Evolutionary conservation across 2,329 filamentous ascomycete genomes (phyloP).

Genomic region (Diaporthe australafricana): DNA sequence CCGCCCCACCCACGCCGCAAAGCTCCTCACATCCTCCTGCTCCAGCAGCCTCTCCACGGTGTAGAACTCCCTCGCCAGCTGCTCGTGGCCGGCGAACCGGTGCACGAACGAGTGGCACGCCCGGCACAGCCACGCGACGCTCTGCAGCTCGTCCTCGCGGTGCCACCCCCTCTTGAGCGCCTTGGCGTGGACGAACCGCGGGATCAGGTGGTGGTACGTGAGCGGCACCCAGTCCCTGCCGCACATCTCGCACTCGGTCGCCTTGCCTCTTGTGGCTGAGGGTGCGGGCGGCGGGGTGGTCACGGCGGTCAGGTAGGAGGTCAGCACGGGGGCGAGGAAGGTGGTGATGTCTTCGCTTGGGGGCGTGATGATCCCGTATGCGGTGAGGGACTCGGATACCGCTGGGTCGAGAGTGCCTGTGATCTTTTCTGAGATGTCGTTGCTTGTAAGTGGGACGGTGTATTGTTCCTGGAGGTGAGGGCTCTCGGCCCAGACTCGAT

Average conservation of each 20-base stretch:
- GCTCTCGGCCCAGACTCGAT: slow-evolving; percentile 65
- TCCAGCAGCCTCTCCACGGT: slow-evolving; percentile 78
- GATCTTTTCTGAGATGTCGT: slow-evolving; percentile 59
- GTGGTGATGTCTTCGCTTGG: slow-evolving; percentile 56
- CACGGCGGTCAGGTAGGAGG: slow-evolving; percentile 68
- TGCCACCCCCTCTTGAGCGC: slow-evolving; percentile 85
- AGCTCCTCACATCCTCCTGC: slow-evolving; percentile 78
- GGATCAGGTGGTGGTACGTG: slow-evolving; percentile 89
- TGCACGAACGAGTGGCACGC: slow-evolving; percentile 89
- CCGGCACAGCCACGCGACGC: slow-evolving; percentile 87
- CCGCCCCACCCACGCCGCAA: slow-evolving; percentile 78
- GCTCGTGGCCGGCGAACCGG: slow-evolving; percentile 79
- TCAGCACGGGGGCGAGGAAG: slow-evolving; percentile 74
- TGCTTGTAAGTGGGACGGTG: slow-evolving; percentile 64
- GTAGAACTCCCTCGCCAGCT: slow-evolving; percentile 78
- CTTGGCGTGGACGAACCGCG: slow-evolving; percentile 80
- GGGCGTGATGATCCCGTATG: slow-evolving; percentile 71
- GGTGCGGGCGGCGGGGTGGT: slow-evolving; percentile 74
- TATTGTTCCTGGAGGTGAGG: slow-evolving; percentile 65
- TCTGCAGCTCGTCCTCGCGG: slow-evolving; percentile 77
- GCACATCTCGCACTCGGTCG: slow-evolving; percentile 79
- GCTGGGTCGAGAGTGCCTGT: slow-evolving; percentile 67
- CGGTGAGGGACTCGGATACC: slow-evolving; percentile 73
- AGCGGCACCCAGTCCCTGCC: slow-evolving; percentile 78
- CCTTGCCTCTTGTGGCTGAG: slow-evolving; percentile 62